These are phyloP conservation scores for Fusarium tjaetaba DNA, from an alignment of 2,329 filamentous ascomycete genomes.

Conservation along the genomic window DNA sequence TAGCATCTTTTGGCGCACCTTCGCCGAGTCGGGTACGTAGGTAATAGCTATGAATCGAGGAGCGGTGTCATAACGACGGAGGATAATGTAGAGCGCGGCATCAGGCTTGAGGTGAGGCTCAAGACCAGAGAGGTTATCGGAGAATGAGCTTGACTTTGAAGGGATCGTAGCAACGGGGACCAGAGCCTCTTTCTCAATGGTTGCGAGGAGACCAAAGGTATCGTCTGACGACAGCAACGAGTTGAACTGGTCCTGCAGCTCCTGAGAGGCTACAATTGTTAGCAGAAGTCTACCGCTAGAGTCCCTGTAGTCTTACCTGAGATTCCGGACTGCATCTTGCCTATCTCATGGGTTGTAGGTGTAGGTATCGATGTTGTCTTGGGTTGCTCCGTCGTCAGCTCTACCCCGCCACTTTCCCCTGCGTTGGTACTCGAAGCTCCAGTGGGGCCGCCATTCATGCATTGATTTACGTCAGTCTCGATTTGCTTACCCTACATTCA, in stretches of 20 bases:
- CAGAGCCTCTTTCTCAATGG: slow-evolving; percentile 75
- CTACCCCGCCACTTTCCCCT: slow-evolving; percentile 42
- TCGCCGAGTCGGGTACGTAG: slow-evolving; percentile 81
- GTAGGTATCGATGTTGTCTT: slow-evolving; percentile 25
- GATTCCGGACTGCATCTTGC: slow-evolving; percentile 80
- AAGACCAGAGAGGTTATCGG: slow-evolving; percentile 70
- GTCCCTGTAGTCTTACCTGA: slow-evolving; percentile 62
- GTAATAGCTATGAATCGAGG: slow-evolving; percentile 76
- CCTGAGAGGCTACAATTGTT: slow-evolving; percentile 70
- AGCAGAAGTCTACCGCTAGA: neutral
- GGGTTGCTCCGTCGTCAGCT: slow-evolving; percentile 34
- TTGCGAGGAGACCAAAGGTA: slow-evolving; percentile 76
- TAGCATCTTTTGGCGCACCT: slow-evolving; percentile 87
- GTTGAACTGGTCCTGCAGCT: slow-evolving; percentile 80
- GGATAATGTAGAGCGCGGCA: slow-evolving; percentile 77
- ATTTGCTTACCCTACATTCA: slow-evolving; percentile 33
- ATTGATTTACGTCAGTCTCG: slow-evolving; percentile 3
- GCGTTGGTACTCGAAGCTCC: slow-evolving; percentile 29
- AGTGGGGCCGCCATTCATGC: slow-evolving; percentile 33
- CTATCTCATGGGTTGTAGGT: neutral
- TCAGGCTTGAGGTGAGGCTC: slow-evolving; percentile 71
- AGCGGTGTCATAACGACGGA: slow-evolving; percentile 70
- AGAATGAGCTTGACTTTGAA: slow-evolving; percentile 66
- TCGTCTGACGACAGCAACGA: slow-evolving; percentile 68
- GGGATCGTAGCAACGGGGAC: slow-evolving; percentile 67